Evolutionary conservation across 345 rosid species (phyloP).

Genomic region (Schrenkiella parvula): DNA sequence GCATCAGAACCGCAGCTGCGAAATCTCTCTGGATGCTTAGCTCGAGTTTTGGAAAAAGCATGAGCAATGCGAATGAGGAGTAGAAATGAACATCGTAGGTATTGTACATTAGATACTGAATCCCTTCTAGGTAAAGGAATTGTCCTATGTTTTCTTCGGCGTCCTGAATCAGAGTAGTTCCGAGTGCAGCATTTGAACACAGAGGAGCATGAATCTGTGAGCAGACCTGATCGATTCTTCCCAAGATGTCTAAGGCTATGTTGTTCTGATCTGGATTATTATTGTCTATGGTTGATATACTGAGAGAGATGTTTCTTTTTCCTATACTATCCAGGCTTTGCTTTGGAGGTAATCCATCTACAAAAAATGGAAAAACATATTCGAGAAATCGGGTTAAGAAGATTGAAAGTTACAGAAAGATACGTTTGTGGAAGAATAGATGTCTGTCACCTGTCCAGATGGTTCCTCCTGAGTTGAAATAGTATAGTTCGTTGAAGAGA

Average conservation of each 20-base stretch:
- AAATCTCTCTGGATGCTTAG: conserved; percentile 80
- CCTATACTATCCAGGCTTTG: conserved; percentile 56
- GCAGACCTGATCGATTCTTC: conserved; percentile 62
- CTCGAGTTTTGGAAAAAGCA: conserved; percentile 73
- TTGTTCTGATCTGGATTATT: conserved; percentile 39
- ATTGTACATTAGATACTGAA: conserved; percentile 67
- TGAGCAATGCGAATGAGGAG: conserved; percentile 67
- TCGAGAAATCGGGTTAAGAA: not conserved
- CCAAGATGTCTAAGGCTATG: conserved; percentile 56
- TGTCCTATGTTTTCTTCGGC: conserved; percentile 86
- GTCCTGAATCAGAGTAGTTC: conserved; percentile 53
- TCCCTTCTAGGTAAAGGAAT: conserved; percentile 74
- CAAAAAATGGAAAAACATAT: conserved; percentile 5
- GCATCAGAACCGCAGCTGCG: conserved; percentile 64
- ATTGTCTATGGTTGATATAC: conserved; percentile 34
- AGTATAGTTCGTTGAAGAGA: conserved; percentile 92
- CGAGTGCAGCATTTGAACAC: conserved; percentile 57
- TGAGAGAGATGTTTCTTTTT: conserved; percentile 57
- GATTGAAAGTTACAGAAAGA: not conserved
- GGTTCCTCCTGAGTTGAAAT: conserved; percentile 89
- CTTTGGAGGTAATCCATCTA: conserved; percentile 79
- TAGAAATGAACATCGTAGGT: conserved; percentile 84
- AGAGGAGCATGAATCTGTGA: conserved; percentile 56
- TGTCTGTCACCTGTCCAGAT: conserved; percentile 82
- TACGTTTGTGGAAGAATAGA: not conserved